Base-by-base conservation (phyloP, 306 rosid species). In the Pueraria montana region DNA sequence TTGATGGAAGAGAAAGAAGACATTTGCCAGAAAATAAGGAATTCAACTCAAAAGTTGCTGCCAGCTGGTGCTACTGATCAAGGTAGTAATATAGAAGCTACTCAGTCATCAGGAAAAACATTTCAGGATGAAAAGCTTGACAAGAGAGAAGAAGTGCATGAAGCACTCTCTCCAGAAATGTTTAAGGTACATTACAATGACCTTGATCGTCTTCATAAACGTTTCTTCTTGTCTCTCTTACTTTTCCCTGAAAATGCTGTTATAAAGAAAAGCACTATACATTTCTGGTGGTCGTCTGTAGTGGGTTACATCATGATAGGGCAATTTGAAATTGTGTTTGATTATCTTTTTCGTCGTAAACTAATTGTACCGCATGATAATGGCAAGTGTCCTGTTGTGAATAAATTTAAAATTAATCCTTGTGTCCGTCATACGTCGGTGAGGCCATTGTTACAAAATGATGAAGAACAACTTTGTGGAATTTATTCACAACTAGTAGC, bases 201-300 rank as follows among this genome's bases (percentile, higher is more conserved):
- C 2, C 20, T 40, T 17, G 8, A 50, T 16, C 9, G 58, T 50
- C 21, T 50, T 17, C 58, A 50, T 50, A 50, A 50, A 50, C 58
- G 21, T 5, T 88, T 89, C 81, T 84, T 88, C 46, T 76, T 86
- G 18, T 82, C 76, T 61, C 79, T 88, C 30, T 79, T 88, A 1
- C 36, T 86, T 63, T 86, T 81, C n/a, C 91, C 89, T 2, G 64
- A 84, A 64, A 79, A 86, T 46, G 87, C 81, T 34, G 82, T 86
- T 66, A 65, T 88, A 14, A 75, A 62, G 52, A 88, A 78, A 64
- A 87, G 81, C 38, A 83, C 65, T 8, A n/a, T 81, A 43, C 58
- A 85, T 86, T 45, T 79, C 82, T 88, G 89, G 91, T 86, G 91
- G 89, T 71, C 84, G 16, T 16, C 58, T 78, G 89, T 89, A 26